A percentile compares a stretch with the other conserved stretches of the same genome.
phyloP scores from a whole-genome alignment of 2,329 filamentous ascomycete species.

The Aureobasidium sp. region DNA sequence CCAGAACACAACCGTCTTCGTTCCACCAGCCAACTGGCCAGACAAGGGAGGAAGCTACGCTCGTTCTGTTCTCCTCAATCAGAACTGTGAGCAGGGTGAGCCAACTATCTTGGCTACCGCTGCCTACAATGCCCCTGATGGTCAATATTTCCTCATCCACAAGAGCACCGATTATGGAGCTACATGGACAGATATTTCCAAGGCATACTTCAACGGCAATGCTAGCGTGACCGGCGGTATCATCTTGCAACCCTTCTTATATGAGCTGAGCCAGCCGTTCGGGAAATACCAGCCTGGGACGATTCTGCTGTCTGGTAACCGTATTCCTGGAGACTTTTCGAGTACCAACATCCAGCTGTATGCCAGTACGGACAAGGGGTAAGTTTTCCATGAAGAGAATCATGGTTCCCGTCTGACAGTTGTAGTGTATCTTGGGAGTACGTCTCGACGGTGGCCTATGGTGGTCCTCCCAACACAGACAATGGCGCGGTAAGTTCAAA shows the following conservation, averaged over 20 bases:
- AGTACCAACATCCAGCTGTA: constrained; percentile 76
- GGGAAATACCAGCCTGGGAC: constrained; percentile 69
- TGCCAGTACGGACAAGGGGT: constrained; percentile 66
- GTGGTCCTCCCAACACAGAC: constrained; percentile 65
- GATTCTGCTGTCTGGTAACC: constrained; percentile 67
- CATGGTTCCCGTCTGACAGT: neutral
- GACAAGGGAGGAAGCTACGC: constrained; percentile 55
- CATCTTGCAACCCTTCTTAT: constrained; percentile 75
- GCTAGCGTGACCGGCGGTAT: constrained; percentile 60
- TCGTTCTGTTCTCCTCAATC: constrained; percentile 51
- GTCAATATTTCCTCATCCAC: constrained; percentile 53
- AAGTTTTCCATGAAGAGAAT: neutral
- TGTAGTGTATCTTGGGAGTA: constrained; percentile 63
- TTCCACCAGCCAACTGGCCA: constrained; percentile 30
- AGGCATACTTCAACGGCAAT: constrained; percentile 69
- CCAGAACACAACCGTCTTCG: constrained; percentile 28
- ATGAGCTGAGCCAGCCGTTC: constrained; percentile 65
- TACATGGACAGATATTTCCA: constrained; percentile 70
- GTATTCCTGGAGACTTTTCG: constrained; percentile 65
- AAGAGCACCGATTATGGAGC: constrained; percentile 50
- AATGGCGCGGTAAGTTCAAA: constrained; percentile 55
- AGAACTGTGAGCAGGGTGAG: constrained; percentile 35
- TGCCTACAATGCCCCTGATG: constrained; percentile 58
- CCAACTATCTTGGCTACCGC: constrained; percentile 55
- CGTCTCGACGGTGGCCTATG: constrained; percentile 69